Evolutionary conservation across 2,329 filamentous ascomycete species (phyloP).

Genomic region (Keithomyces neogunnii): DNA sequence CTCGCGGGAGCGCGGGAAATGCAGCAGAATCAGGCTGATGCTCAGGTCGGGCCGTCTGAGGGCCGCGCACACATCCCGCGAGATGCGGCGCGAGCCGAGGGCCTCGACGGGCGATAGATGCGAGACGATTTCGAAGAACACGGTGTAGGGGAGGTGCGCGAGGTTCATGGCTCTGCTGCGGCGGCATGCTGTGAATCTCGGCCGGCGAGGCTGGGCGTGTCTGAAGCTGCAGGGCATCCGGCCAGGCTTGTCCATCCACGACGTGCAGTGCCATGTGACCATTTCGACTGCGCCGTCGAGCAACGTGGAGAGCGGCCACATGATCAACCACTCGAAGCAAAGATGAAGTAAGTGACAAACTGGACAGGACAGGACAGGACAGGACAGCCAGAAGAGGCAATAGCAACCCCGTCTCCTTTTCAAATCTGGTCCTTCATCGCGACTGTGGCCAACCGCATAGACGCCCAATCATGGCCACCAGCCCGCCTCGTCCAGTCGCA

Average conservation of each 20-base stretch:
- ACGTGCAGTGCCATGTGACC: not conserved
- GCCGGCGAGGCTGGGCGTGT: not conserved
- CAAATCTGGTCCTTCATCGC: no score
- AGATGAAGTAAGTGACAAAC: no score
- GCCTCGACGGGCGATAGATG: conserved; percentile 41
- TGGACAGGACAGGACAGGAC: no score
- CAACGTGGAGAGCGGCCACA: no score
- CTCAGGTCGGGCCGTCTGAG: conserved; percentile 41
- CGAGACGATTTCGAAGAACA: conserved; percentile 46
- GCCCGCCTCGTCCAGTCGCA: no score
- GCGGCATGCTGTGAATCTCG: not conserved
- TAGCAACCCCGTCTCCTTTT: no score
- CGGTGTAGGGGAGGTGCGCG: conserved; percentile 43
- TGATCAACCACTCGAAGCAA: no score
- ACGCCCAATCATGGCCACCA: no score
- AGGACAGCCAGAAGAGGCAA: no score
- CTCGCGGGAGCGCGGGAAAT: conserved; percentile 47
- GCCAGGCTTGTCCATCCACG: not conserved
- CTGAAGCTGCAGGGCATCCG: not conserved
- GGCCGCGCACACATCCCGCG: conserved; percentile 35
- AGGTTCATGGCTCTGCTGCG: conserved; percentile 22
- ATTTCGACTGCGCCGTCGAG: no score
- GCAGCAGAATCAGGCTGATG: conserved; percentile 36
- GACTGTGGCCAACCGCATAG: no score
- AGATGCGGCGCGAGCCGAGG: conserved; percentile 44